Evolutionary conservation across 208 protist genomes (phyloP).

Genomic region (Herpetomonas muscarum): DNA sequence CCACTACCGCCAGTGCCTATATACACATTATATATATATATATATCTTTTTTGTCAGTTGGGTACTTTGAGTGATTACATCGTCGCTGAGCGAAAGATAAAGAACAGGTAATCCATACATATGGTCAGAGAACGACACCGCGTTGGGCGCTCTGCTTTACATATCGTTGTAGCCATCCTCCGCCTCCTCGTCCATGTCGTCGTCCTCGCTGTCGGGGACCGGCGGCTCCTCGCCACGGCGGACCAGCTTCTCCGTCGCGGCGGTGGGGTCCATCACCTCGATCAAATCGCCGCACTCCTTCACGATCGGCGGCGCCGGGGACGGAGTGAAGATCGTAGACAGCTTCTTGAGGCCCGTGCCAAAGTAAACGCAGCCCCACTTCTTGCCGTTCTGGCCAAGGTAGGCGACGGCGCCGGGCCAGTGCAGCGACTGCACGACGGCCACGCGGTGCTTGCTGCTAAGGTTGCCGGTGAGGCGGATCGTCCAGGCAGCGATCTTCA

Average conservation of each 20-base stretch:
- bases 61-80: too few species aligned
- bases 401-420: slow-evolving; percentile 89
- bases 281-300: slow-evolving; percentile 78
- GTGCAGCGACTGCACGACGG: slow-evolving; percentile 77
- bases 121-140: too few species aligned
- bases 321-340: slow-evolving; percentile 81
- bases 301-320: slow-evolving; percentile 67
- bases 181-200: slow-evolving; percentile 40
- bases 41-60: too few species aligned
- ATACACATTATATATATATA: too few species aligned
- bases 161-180: slow-evolving; percentile 30
- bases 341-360: slow-evolving; percentile 88
- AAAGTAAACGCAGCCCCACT: slow-evolving; percentile 87
- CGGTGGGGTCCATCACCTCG: slow-evolving; percentile 83
- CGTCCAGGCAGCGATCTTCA: slow-evolving; percentile 82
- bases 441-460: slow-evolving; percentile 79
- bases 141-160: too few species aligned
- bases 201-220: slow-evolving; percentile 85
- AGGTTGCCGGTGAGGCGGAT: slow-evolving; percentile 74
- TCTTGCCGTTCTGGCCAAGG: slow-evolving; percentile 63
- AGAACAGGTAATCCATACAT: neutral
- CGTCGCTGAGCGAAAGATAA: neutral
- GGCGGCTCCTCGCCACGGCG: slow-evolving; percentile 86
- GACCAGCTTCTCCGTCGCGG: slow-evolving; percentile 87
- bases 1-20: too few species aligned